phyloP scores from a whole-genome alignment of 2,329 filamentous ascomycete genomes.

The Penicillium sp. region DNA sequence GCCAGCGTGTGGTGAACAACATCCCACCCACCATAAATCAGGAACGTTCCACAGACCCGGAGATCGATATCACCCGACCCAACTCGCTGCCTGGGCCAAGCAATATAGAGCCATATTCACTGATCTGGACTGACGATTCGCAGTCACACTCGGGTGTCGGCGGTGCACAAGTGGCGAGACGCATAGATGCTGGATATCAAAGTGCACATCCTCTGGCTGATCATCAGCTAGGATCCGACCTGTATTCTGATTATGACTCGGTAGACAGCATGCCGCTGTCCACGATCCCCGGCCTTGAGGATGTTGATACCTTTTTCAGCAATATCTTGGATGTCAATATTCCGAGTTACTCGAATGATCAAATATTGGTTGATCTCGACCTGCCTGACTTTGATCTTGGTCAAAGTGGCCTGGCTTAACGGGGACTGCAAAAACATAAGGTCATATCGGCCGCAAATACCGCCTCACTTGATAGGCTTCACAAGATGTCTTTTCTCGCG shows the following conservation, averaged over 20 bases:
- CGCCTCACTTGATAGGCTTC: no score
- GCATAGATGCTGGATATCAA: neutral
- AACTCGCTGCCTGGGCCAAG: neutral
- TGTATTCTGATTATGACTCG: neutral
- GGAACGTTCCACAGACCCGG: constrained; percentile 4
- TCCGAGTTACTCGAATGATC: constrained; percentile 9
- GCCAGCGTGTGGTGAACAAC: constrained; percentile 10
- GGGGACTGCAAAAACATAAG: neutral
- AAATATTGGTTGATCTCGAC: constrained; percentile 5
- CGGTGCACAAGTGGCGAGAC: neutral
- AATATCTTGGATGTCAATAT: constrained; percentile 17
- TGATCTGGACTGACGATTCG: neutral
- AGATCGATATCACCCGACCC: constrained; percentile 1
- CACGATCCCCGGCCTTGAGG: neutral
- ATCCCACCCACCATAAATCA: constrained; percentile 7
- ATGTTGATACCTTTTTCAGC: constrained; percentile 14
- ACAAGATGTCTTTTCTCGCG: no score
- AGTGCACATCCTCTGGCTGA: neutral
- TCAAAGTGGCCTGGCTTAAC: neutral
- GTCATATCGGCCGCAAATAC: neutral
- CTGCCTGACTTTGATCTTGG: neutral
- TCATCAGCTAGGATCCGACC: neutral
- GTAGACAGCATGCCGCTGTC: neutral
- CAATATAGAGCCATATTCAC: neutral
- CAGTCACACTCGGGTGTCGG: neutral